These are phyloP conservation scores for Ceratobasidium sp. DNA, from an alignment of 1,284 basidiomycete species.

Conservation along the genomic window DNA sequence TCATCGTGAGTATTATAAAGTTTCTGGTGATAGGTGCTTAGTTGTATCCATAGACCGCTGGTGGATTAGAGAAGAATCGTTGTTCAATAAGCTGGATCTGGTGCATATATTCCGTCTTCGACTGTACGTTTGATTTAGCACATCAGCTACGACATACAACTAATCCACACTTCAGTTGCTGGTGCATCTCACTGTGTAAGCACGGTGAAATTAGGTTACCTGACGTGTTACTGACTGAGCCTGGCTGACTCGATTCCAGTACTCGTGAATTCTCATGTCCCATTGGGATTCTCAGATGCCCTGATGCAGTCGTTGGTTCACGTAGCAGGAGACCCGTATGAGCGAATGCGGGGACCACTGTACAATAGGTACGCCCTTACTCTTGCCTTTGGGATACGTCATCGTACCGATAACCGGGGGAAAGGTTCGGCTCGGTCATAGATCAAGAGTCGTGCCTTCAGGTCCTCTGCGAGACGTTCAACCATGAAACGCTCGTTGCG, in stretches of 20 bases:
- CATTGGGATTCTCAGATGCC: not conserved
- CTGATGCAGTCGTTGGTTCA: not conserved
- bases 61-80: not conserved
- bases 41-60: not conserved
- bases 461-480: conserved; percentile 4
- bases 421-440: not conserved
- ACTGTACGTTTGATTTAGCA: not conserved
- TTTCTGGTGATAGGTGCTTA: not conserved
- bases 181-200: conserved; percentile 13
- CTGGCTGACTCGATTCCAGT: not conserved
- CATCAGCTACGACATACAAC: not conserved
- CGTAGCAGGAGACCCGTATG: not conserved
- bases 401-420: not conserved
- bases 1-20: not conserved
- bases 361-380: too few relatives aligned
- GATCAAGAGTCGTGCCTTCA: not conserved
- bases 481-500: not conserved
- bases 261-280: not conserved
- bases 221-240: not conserved
- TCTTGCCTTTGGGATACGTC: too few relatives aligned
- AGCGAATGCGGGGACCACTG: not conserved
- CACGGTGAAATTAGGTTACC: not conserved
- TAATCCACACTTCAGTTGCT: not conserved
- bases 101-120: not conserved
- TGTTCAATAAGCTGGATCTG: not conserved